phyloP scores from a whole-genome alignment of 805 yeast genomes.

The Brettanomyces bruxellensis region DNA sequence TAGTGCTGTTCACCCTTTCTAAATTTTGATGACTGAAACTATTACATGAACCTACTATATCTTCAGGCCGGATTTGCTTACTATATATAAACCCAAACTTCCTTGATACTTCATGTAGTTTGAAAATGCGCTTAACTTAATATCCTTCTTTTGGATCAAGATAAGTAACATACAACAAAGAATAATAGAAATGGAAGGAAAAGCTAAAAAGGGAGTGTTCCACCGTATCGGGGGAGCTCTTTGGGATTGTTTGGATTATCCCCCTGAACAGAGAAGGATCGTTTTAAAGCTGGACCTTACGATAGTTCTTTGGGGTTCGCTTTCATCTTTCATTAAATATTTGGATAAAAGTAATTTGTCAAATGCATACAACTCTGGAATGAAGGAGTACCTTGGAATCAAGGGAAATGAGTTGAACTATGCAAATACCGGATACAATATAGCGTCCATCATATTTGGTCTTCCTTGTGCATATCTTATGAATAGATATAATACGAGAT shows the following conservation, averaged over 20 bases:
- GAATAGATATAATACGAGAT: conserved; percentile 14
- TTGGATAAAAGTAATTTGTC: conserved; percentile 48
- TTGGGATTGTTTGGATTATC: conserved; percentile 21
- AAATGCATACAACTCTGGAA: conserved; percentile 60
- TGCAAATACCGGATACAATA: conserved; percentile 39
- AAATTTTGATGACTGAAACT: too few relatives aligned
- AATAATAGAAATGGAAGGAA: background rate
- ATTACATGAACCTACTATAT: too few relatives aligned
- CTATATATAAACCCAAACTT: too few relatives aligned
- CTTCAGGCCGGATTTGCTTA: too few relatives aligned
- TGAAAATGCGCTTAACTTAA: too few relatives aligned
- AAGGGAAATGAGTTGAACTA: conserved; percentile 34
- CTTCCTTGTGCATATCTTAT: conserved; percentile 18
- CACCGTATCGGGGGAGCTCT: background rate
- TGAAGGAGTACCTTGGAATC: conserved; percentile 48
- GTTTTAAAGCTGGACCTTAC: conserved; percentile 46
- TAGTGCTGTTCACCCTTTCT: too few relatives aligned
- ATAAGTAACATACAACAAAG: too few relatives aligned
- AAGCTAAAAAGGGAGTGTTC: background rate
- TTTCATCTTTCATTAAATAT: conserved; percentile 59
- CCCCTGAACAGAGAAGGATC: conserved; percentile 34
- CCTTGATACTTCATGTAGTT: too few relatives aligned
- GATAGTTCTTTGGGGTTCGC: conserved; percentile 43
- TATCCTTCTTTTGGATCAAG: too few relatives aligned
- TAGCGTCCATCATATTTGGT: conserved; percentile 31